Evolutionary conservation across 345 rosid genomes (phyloP).

Genomic region (Erucastrum elatum): DNA sequence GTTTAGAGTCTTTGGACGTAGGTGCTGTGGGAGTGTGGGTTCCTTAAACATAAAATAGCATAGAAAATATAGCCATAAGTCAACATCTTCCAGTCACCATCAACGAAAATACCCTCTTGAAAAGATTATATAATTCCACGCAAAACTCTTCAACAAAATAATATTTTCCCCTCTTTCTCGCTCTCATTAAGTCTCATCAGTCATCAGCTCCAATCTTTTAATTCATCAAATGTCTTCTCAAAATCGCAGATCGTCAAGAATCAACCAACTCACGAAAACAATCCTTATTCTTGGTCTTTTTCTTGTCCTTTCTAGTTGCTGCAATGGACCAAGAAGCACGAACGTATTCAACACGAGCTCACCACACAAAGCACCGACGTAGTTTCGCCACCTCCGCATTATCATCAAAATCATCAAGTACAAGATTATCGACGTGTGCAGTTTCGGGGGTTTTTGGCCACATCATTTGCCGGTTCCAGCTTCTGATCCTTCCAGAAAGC

Average conservation of each 20-base stretch:
- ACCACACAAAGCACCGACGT: slow-evolving; percentile 25
- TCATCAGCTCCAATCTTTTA: background rate
- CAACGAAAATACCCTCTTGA: background rate
- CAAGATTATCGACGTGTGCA: slow-evolving; percentile 43
- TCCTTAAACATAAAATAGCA: background rate
- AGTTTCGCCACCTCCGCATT: slow-evolving; percentile 5
- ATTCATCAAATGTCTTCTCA: slow-evolving; percentile 29
- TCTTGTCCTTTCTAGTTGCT: slow-evolving; percentile 8
- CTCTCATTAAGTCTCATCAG: background rate
- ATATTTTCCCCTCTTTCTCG: background rate
- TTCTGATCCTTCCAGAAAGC: slow-evolving; percentile 93
- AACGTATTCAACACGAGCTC: slow-evolving; percentile 26
- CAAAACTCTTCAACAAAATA: slow-evolving; percentile 14
- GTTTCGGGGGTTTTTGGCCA: slow-evolving; percentile 63
- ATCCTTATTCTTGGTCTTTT: slow-evolving; percentile 1
- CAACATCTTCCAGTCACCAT: slow-evolving; percentile 34
- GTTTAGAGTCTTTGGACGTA: background rate
- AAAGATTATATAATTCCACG: slow-evolving; percentile 16
- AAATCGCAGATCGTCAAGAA: slow-evolving; percentile 14
- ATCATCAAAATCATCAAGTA: background rate
- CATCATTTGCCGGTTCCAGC: slow-evolving; percentile 73
- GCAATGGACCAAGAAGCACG: slow-evolving; percentile 39
- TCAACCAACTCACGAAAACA: slow-evolving; percentile 12
- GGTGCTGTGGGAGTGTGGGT: background rate
- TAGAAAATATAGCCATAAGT: background rate